phyloP scores from a whole-genome alignment of 352 stramenopile species.

The Phytophthora ramorum region DNA sequence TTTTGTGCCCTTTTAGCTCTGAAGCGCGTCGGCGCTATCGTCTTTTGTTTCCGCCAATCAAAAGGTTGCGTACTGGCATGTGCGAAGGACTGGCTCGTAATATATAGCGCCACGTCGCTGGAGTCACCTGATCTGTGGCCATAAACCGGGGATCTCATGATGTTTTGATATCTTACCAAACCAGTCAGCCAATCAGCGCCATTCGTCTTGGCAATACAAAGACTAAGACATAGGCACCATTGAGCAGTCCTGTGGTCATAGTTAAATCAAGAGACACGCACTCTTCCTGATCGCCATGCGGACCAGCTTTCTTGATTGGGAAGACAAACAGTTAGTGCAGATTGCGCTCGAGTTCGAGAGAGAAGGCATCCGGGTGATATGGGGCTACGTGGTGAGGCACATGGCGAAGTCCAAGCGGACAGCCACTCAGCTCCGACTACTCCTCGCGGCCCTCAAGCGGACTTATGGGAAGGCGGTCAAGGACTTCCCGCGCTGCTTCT shows the following conservation, averaged over 20 bases:
- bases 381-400: not conserved
- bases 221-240: not conserved
- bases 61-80: not conserved
- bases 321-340: no score
- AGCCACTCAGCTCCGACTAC: not conserved
- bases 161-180: conserved; percentile 1
- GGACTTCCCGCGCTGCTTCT: no score
- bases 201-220: not conserved
- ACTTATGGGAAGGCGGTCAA: not conserved
- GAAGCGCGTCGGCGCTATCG: not conserved
- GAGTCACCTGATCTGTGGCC: not conserved
- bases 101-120: not conserved
- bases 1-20: not conserved
- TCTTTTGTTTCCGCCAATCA: conserved; percentile 1
- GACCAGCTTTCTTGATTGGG: no score
- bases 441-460: not conserved
- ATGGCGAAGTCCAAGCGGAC: conserved; percentile 1
- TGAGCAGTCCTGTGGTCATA: not conserved
- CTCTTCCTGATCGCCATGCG: no score
- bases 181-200: not conserved
- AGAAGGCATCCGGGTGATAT: not conserved
- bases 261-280: not conserved
- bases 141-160: not conserved
- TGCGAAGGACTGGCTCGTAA: not conserved
- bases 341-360: no score